Evolutionary conservation across 2,329 filamentous ascomycete species (phyloP).

Genomic region (Didymosphaeria variabile): DNA sequence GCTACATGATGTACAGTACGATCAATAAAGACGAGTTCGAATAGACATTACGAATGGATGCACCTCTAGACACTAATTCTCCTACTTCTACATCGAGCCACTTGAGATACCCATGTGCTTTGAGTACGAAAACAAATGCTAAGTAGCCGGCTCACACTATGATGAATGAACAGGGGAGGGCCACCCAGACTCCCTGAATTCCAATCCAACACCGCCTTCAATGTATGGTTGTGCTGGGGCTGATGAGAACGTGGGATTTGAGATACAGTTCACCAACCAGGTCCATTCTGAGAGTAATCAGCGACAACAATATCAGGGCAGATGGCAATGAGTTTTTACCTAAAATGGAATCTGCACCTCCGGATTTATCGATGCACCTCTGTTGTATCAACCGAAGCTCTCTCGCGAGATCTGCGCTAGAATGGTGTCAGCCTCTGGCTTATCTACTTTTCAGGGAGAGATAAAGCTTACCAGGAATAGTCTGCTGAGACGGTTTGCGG

Average conservation of each 20-base stretch:
- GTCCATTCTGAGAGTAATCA: not conserved
- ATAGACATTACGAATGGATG: too few relatives aligned
- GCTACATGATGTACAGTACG: too few relatives aligned
- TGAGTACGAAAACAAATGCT: too few relatives aligned
- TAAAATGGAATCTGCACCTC: not conserved
- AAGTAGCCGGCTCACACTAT: not conserved
- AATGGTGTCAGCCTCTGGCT: not conserved
- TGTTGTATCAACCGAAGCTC: not conserved
- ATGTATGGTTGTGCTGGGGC: not conserved
- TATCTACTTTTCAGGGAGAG: not conserved
- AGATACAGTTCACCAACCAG: not conserved
- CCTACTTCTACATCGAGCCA: not conserved
- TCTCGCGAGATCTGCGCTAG: not conserved
- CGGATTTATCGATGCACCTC: not conserved
- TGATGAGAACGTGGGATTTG: not conserved
- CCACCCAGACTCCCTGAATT: not conserved
- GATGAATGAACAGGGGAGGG: not conserved
- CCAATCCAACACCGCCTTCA: constrained; percentile 3
- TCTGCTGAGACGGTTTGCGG: not conserved
- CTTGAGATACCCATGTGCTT: not conserved
- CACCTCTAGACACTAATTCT: too few relatives aligned
- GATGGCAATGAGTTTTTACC: not conserved
- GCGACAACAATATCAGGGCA: too few relatives aligned
- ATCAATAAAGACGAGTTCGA: too few relatives aligned
- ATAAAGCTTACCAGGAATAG: not conserved